These are phyloP conservation scores for Aspergillus chevalieri DNA, from an alignment of 2,329 filamentous ascomycete species.

Conservation along the genomic window DNA sequence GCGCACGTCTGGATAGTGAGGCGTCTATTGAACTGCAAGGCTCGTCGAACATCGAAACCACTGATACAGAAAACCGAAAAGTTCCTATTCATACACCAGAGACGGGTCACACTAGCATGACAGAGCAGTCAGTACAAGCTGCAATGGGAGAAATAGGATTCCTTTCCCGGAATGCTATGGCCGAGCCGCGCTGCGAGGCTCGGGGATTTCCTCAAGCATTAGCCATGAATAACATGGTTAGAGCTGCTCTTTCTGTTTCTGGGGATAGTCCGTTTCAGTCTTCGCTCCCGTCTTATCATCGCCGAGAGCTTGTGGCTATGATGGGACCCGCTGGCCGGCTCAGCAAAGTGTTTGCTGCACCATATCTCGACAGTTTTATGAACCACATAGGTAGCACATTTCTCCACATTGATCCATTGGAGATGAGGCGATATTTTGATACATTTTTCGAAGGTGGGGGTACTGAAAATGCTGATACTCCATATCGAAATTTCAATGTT, in stretches of 20 bases:
- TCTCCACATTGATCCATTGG: conserved; percentile 7
- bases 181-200: conserved; percentile 20
- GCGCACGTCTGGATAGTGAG: conserved; percentile 1
- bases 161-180: conserved; percentile 27
- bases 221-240: conserved; percentile 13
- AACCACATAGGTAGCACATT: conserved; percentile 5
- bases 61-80: too few relatives aligned
- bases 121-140: conserved; percentile 13
- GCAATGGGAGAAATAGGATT: conserved; percentile 27
- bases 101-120: not conserved
- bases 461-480: too few relatives aligned
- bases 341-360: conserved; percentile 1
- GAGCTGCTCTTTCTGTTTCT: conserved; percentile 10
- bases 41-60: too few relatives aligned
- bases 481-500: conserved; percentile 7
- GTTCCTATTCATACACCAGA: too few relatives aligned
- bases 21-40: not conserved
- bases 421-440: conserved; percentile 7
- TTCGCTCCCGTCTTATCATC: not conserved
- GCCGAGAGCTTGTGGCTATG: conserved; percentile 1
- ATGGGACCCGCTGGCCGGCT: conserved; percentile 1
- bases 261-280: conserved; percentile 9
- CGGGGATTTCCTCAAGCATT: conserved; percentile 15
- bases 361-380: conserved; percentile 9
- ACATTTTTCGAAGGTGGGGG: conserved; percentile 3